Evolutionary conservation across 2,329 filamentous ascomycete genomes (phyloP).

Genomic region (Venturiaceae sp.): DNA sequence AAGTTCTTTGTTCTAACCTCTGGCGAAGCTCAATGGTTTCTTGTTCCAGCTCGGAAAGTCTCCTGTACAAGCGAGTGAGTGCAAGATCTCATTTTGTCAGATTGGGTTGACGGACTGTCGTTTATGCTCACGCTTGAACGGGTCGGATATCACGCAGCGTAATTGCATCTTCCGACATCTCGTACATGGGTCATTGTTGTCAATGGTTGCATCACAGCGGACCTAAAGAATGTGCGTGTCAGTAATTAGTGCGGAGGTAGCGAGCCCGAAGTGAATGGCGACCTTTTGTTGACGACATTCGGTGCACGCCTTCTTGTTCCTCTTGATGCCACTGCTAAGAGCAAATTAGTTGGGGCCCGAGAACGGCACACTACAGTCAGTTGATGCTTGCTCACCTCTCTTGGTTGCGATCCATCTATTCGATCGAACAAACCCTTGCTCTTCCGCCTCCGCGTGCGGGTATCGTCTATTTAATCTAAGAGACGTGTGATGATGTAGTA

Average conservation of each 20-base stretch:
- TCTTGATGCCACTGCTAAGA: conserved; percentile 6
- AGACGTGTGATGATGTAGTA: background rate
- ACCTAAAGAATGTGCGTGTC: background rate
- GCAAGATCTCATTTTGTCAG: background rate
- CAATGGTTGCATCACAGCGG: conserved; percentile 27
- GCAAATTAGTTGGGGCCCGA: background rate
- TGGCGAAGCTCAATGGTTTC: conserved; percentile 27
- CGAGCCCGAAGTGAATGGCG: background rate
- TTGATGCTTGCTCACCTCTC: background rate
- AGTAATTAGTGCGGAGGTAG: background rate
- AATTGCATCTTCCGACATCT: conserved; percentile 27
- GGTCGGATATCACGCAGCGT: conserved; percentile 29
- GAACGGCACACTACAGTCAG: background rate
- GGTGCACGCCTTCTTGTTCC: conserved; percentile 27
- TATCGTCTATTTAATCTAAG: background rate
- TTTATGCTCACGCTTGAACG: conserved; percentile 33
- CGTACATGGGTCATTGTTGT: conserved; percentile 24
- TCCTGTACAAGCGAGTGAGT: conserved; percentile 14
- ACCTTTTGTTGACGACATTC: conserved; percentile 36
- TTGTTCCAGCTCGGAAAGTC: conserved; percentile 26
- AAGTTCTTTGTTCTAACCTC: conserved; percentile 16
- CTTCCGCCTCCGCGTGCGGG: background rate
- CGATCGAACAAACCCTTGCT: background rate
- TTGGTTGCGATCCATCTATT: background rate
- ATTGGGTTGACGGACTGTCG: conserved; percentile 19